Percentiles rank a stretch among this genome's conserved stretches.
These are phyloP conservation scores for Mucor lusitanicus DNA, from an alignment of 371 early-diverging fungal genomes.

Conservation along the genomic window DNA sequence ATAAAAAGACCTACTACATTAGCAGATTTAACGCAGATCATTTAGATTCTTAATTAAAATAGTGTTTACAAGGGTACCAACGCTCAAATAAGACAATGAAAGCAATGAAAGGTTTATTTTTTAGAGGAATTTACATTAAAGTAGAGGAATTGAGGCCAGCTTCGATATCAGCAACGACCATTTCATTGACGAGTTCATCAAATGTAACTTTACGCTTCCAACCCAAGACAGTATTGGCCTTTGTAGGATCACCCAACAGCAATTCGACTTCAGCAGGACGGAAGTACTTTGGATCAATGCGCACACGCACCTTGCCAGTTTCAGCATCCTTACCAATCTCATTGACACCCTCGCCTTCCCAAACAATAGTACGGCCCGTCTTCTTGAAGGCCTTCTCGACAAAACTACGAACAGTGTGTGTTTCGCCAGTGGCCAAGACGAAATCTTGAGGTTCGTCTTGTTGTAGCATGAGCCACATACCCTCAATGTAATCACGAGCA, in stretches of 20 bases:
- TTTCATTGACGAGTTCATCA: constrained; percentile 71
- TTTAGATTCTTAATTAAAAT: background rate
- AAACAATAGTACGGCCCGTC: constrained; percentile 69
- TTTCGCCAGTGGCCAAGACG: constrained; percentile 85
- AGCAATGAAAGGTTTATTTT: too few relatives aligned
- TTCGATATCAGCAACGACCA: constrained; percentile 72
- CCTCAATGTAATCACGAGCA: constrained; percentile 85
- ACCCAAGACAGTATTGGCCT: constrained; percentile 68
- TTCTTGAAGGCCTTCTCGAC: constrained; percentile 80
- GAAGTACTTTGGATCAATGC: constrained; percentile 79
- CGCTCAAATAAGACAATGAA: too few relatives aligned
- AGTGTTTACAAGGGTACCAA: too few relatives aligned
- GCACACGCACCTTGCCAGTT: constrained; percentile 70
- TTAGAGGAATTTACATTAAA: constrained; percentile 12
- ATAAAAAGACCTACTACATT: too few relatives aligned
- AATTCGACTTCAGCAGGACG: constrained; percentile 88
- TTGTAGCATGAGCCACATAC: constrained; percentile 90
- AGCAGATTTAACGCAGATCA: background rate
- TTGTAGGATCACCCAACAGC: constrained; percentile 78
- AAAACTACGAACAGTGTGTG: constrained; percentile 83
- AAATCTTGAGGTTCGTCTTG: constrained; percentile 80
- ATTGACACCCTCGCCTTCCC: constrained; percentile 78
- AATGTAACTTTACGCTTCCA: constrained; percentile 77
- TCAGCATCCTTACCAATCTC: constrained; percentile 73
- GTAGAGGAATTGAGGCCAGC: constrained; percentile 44